Evolutionary conservation across 2,329 filamentous ascomycete genomes (phyloP).

Genomic region (Dactylonectria macrodidyma): DNA sequence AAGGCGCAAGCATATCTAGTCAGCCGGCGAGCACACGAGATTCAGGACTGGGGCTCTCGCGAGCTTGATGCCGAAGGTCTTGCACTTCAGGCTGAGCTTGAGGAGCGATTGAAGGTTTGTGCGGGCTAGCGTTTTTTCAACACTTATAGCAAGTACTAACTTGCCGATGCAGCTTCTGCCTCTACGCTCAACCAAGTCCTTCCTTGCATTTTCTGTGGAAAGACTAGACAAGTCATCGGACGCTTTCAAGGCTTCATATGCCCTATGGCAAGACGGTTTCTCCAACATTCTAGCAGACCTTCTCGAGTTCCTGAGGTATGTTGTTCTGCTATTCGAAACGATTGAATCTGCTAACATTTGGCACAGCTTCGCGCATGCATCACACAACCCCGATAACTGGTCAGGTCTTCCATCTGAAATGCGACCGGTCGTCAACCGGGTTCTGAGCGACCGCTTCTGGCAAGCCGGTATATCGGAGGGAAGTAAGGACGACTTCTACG

Average conservation of each 20-base stretch:
- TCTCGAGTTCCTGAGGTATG: slow-evolving; percentile 83
- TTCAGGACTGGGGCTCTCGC: slow-evolving; percentile 86
- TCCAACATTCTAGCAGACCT: slow-evolving; percentile 88
- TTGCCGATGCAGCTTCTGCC: slow-evolving; percentile 72
- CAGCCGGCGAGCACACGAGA: slow-evolving; percentile 78
- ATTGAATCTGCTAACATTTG: slow-evolving; percentile 16
- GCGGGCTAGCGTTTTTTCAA: slow-evolving; percentile 1
- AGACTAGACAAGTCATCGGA: slow-evolving; percentile 82
- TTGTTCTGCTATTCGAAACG: neutral
- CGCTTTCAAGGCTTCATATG: slow-evolving; percentile 81
- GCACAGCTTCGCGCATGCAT: slow-evolving; percentile 85
- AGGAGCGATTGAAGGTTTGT: slow-evolving; percentile 78
- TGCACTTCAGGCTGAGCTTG: slow-evolving; percentile 82
- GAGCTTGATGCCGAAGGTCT: slow-evolving; percentile 85
- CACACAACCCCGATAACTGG: slow-evolving; percentile 92
- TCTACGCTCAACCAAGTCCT: slow-evolving; percentile 88
- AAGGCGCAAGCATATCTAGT: slow-evolving; percentile 86
- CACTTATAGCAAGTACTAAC: slow-evolving; percentile 25
- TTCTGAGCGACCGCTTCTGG: slow-evolving; percentile 97
- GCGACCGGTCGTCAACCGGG: slow-evolving; percentile 81
- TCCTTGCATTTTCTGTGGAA: slow-evolving; percentile 93
- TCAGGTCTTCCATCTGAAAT: slow-evolving; percentile 81
- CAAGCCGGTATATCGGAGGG: slow-evolving; percentile 97
- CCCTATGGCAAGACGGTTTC: slow-evolving; percentile 88
- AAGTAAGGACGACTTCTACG: slow-evolving; percentile 97